These are phyloP conservation scores for Ustulina deusta DNA, from an alignment of 2,329 filamentous ascomycete species.

Conservation along the genomic window DNA sequence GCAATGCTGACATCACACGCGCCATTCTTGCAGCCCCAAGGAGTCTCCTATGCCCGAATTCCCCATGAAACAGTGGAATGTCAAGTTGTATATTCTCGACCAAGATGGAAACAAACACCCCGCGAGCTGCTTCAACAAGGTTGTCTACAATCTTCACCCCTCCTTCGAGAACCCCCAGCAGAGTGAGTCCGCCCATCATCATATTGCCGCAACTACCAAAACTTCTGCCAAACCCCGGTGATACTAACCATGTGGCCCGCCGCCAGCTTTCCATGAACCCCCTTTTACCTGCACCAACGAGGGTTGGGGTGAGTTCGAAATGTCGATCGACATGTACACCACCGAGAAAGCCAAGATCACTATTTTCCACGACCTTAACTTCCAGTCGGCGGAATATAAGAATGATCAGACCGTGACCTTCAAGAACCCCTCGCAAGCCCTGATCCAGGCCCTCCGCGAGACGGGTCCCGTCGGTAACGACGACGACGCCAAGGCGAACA, in stretches of 20 bases:
- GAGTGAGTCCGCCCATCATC: conserved; percentile 67
- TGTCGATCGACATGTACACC: conserved; percentile 84
- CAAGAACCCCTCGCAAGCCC: conserved; percentile 90
- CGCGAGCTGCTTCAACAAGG: conserved; percentile 90
- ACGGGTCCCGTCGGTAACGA: conserved; percentile 87
- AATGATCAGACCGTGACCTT: conserved; percentile 84
- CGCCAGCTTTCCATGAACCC: conserved; percentile 79
- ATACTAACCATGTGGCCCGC: conserved; percentile 34
- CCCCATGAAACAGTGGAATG: conserved; percentile 92
- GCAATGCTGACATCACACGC: conserved; percentile 39
- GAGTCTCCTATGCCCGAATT: conserved; percentile 86
- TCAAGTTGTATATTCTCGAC: conserved; percentile 86
- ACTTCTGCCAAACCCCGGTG: background rate
- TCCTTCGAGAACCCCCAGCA: conserved; percentile 90
- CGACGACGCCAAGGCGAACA: conserved; percentile 72
- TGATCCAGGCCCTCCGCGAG: conserved; percentile 82
- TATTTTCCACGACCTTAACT: conserved; percentile 92
- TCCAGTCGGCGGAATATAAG: conserved; percentile 84
- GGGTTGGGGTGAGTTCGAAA: conserved; percentile 99
- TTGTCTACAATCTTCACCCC: conserved; percentile 91
- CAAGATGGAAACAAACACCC: conserved; percentile 86
- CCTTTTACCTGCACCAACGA: conserved; percentile 93
- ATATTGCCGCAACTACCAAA: background rate
- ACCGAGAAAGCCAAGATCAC: conserved; percentile 88
- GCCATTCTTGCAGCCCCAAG: conserved; percentile 70